Evolutionary conservation across 2,329 filamentous ascomycete species (phyloP).

Genomic region (Diaporthe velutina): DNA sequence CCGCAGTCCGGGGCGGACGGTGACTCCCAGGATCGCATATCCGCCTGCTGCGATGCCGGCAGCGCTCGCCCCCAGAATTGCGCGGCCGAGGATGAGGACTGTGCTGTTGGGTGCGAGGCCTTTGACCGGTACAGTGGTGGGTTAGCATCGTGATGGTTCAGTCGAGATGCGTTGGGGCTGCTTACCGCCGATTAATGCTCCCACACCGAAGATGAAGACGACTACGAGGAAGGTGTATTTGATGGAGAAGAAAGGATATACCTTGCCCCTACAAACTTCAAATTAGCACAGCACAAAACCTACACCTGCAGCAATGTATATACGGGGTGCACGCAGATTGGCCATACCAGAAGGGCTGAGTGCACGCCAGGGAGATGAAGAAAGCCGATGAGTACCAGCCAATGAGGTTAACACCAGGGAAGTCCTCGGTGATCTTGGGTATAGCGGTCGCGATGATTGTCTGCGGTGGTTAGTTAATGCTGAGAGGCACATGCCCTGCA

Average conservation of each 20-base stretch:
- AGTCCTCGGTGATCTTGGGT: conserved; percentile 2
- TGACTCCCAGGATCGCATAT: conserved; percentile 12
- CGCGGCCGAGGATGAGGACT: conserved; percentile 50
- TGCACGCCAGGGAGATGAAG: conserved; percentile 10
- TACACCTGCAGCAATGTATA: no score
- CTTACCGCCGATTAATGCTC: conserved; percentile 55
- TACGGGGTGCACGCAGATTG: no score
- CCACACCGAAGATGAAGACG: conserved; percentile 57
- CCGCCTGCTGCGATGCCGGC: conserved; percentile 54
- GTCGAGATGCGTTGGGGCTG: neutral
- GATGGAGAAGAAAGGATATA: conserved; percentile 50
- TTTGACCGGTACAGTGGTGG: neutral
- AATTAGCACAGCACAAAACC: neutral
- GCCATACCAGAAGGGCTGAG: neutral
- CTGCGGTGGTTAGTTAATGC: neutral
- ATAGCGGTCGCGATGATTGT: conserved; percentile 24
- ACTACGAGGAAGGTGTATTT: conserved; percentile 43
- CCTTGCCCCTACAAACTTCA: conserved; percentile 40
- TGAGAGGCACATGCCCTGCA: accelerated
- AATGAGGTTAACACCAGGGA: conserved; percentile 1
- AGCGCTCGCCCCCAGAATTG: conserved; percentile 53
- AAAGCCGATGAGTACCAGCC: conserved; percentile 22
- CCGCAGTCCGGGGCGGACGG: conserved; percentile 35
- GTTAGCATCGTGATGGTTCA: neutral
- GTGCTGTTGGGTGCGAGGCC: conserved; percentile 47